Evolutionary conservation across 2,329 filamentous ascomycete genomes (phyloP).

Genomic region (Calonectria montana): DNA sequence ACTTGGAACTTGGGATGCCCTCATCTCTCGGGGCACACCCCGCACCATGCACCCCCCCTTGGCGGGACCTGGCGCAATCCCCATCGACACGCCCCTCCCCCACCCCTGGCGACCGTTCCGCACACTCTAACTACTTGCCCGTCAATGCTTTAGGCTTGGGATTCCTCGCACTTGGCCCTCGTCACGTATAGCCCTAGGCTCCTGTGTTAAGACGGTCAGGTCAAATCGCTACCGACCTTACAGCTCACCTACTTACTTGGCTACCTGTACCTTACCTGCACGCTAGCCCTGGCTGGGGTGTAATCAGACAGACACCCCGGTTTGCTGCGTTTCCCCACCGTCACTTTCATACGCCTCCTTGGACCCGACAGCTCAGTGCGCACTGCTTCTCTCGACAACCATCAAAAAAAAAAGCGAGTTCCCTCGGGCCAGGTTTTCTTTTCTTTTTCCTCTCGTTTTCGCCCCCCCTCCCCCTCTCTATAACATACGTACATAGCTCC

Average conservation of each 20-base stretch:
- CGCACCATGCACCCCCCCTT: constrained; percentile 26
- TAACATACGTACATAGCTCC: constrained; percentile 21
- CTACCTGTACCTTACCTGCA: constrained; percentile 24
- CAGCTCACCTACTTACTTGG: constrained; percentile 4
- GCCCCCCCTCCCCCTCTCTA: constrained; percentile 33
- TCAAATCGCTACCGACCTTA: constrained; percentile 15
- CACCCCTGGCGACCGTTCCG: constrained; percentile 24
- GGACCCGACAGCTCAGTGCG: constrained; percentile 26
- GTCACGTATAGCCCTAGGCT: constrained; percentile 37
- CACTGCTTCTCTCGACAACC: constrained; percentile 28
- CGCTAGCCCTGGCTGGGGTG: constrained; percentile 32
- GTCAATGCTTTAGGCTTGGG: constrained; percentile 15
- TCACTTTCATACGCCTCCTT: constrained; percentile 39
- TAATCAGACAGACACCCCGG: constrained; percentile 40
- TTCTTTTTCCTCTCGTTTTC: constrained; percentile 44
- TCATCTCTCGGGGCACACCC: neutral
- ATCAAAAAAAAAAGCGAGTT: constrained; percentile 32
- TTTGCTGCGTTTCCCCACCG: constrained; percentile 36
- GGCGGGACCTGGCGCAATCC: constrained; percentile 1
- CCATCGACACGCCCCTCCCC: constrained; percentile 27
- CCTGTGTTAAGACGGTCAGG: constrained; percentile 33
- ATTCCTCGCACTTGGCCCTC: constrained; percentile 28
- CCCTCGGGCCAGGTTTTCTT: constrained; percentile 36
- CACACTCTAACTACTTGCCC: constrained; percentile 15
- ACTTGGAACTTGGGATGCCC: constrained; percentile 19